Evolutionary conservation across 805 yeast species (phyloP), one percentile per base, ranked within the genome.

Genomic region (Vanderwaltozyma yarrowii): DNA sequence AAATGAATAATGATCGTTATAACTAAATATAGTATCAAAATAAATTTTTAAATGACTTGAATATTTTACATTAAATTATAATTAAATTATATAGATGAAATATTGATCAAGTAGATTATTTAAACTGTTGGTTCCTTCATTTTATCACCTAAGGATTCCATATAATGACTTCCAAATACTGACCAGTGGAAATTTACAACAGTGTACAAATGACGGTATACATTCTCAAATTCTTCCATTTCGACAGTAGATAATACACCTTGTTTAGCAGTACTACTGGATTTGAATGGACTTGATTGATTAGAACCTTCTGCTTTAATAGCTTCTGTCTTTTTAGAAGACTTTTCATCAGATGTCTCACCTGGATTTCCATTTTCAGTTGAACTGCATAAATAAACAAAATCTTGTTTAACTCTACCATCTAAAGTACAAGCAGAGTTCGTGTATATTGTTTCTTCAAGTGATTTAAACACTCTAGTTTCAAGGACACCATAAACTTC

Each of bases 141-240:
- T 29, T 47, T 47, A 30, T 54, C 57, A 33, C 61, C 53, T 30
- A 65, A 37, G 5, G 38, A 21, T 12, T 71, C 75, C 32, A 64
- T 58, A 50, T 85, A 85, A 61, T 78, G 77, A 31, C 70, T 69
- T 24, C 84, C 87, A 60, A 85, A 84, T 11, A 85, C 95, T 40
- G 74, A 77, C 84, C 87, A 80, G 59, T 85, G 94, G 62, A 85
- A 80, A 41, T 76, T 78, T 35, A 75, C 74, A 41, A 85, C 69
- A 13, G 82, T 76, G 42, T 77, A 70, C 36, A 81, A 63, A 47
- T 83, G 73, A 37, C 70, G 71, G 30, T 77, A 73, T 36, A 78
- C 68, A 45, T 71, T 68, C 34, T 68, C 70, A 47, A 80, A 65
- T 45, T 80, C 88, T n/a, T 64, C 71, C 39, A 64, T 54, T 20